These are phyloP conservation scores for Periglandula ipomoeae DNA, from an alignment of 2,329 filamentous ascomycete genomes.

Conservation along the genomic window DNA sequence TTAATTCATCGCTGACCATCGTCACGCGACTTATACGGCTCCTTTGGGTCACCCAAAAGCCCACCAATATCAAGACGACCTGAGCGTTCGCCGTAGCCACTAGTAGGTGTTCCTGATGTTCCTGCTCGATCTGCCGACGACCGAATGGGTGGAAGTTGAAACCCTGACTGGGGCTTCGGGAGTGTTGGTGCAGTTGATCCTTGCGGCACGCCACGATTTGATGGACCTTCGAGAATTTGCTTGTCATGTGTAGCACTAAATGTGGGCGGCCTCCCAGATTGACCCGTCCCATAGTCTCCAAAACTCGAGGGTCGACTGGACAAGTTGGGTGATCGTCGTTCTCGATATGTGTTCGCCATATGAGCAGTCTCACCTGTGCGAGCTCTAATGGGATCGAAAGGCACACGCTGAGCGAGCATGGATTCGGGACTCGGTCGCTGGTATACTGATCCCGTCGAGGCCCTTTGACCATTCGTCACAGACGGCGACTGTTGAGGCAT, in stretches of 20 bases:
- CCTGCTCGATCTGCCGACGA: slow-evolving; percentile 23
- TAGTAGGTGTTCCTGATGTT: slow-evolving; percentile 16
- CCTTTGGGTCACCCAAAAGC: slow-evolving; percentile 49
- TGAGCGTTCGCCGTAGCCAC: slow-evolving; percentile 39
- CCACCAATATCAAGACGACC: slow-evolving; percentile 52
- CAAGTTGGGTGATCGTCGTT: not conserved
- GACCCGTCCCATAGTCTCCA: not conserved
- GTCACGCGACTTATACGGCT: slow-evolving; percentile 15
- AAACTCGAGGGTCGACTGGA: not conserved
- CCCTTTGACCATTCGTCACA: slow-evolving; percentile 34
- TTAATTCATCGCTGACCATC: not conserved
- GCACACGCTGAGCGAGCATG: slow-evolving; percentile 33
- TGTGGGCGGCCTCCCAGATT: not conserved
- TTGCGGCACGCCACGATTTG: not conserved
- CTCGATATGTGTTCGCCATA: not conserved
- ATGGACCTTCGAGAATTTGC: not conserved
- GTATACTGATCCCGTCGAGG: slow-evolving; percentile 32
- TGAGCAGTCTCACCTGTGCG: slow-evolving; percentile 25
- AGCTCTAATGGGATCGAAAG: slow-evolving; percentile 37
- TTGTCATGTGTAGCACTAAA: not conserved
- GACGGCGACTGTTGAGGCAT: slow-evolving; percentile 33
- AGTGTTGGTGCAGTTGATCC: not conserved
- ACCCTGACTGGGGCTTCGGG: slow-evolving; percentile 17
- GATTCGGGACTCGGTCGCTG: slow-evolving; percentile 20
- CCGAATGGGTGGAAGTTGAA: slow-evolving; percentile 41